Evolutionary conservation across 371 early-diverging fungal species (phyloP).

Genomic region (Mucor mucedo): DNA sequence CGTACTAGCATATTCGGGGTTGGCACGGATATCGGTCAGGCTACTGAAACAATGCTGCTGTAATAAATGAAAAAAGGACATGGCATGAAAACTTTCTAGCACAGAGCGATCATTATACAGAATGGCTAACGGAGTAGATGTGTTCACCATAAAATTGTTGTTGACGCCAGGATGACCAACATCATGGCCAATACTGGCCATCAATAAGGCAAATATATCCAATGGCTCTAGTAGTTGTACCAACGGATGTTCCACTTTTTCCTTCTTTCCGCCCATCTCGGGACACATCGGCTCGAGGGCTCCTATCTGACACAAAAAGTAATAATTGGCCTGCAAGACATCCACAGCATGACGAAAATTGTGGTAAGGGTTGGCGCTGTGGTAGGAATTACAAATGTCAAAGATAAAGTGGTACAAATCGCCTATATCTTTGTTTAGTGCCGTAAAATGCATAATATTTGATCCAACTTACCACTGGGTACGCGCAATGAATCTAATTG

Average conservation of each 20-base stretch:
- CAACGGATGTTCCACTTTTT: neutral
- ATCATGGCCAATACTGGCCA: slow-evolving; percentile 86
- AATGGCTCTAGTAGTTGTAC: slow-evolving; percentile 59
- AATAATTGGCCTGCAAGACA: slow-evolving; percentile 82
- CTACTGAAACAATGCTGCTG: slow-evolving; percentile 61
- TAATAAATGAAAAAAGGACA: slow-evolving; percentile 85
- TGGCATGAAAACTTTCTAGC: slow-evolving; percentile 93
- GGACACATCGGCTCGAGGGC: slow-evolving; percentile 47
- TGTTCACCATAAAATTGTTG: slow-evolving; percentile 80
- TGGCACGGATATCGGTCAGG: slow-evolving; percentile 45
- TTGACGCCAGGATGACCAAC: slow-evolving; percentile 89
- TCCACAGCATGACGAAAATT: slow-evolving; percentile 89
- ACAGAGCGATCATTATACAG: slow-evolving; percentile 94
- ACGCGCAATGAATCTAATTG: slow-evolving; percentile 61
- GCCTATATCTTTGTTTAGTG: slow-evolving; percentile 31
- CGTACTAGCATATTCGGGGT: slow-evolving; percentile 41
- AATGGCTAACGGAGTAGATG: slow-evolving; percentile 82
- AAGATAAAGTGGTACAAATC: slow-evolving; percentile 66
- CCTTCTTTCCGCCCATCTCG: neutral
- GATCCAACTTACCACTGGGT: slow-evolving; percentile 56
- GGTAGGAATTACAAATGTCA: slow-evolving; percentile 73
- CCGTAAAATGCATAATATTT: too few relatives aligned
- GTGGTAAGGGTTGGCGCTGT: slow-evolving; percentile 82
- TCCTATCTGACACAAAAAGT: slow-evolving; percentile 73
- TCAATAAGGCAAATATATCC: slow-evolving; percentile 73